Conservation (phyloP, 352 stramenopile genomes). For the Phytophthora pinifolia region DNA sequence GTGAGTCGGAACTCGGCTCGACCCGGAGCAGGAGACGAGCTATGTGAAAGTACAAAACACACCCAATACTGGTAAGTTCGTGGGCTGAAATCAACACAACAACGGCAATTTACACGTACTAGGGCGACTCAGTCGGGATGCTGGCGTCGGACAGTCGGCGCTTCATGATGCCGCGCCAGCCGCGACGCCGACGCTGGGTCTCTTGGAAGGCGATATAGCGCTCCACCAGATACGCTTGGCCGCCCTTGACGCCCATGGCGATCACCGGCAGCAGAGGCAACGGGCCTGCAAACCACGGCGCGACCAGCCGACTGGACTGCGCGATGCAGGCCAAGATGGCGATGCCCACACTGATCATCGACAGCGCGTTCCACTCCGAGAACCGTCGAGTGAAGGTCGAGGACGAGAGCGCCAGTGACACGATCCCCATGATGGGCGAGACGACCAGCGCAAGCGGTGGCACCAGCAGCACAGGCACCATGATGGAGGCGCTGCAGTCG, state of each 20-base stretch:
- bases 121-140: constrained; percentile 65
- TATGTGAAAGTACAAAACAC: constrained; percentile 6
- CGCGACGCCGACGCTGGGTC: constrained; percentile 65
- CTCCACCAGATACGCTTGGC: constrained; percentile 68
- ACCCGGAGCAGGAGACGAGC: constrained; percentile 24
- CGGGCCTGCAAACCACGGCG: constrained; percentile 78
- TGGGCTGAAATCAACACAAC: too few species aligned
- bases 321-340: constrained; percentile 64
- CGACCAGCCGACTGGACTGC: constrained; percentile 68
- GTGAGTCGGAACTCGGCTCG: constrained; percentile 29
- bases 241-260: constrained; percentile 63
- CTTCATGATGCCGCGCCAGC: constrained; percentile 85
- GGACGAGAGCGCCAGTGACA: constrained; percentile 70
- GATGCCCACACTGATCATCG: constrained; percentile 73
- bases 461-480: constrained; percentile 70
- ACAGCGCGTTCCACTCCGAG: constrained; percentile 79
- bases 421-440: constrained; percentile 73
- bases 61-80: too few species aligned
- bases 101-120: constrained; percentile 13
- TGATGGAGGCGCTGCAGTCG: constrained; percentile 69
- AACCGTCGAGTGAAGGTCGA: constrained; percentile 70
- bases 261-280: constrained; percentile 71
- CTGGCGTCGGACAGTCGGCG: constrained; percentile 76
- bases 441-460: constrained; percentile 70
- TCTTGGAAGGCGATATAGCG: constrained; percentile 82